phyloP scores from a whole-genome alignment of 2,329 filamentous ascomycete genomes.

The Hypoxylon sp. region DNA sequence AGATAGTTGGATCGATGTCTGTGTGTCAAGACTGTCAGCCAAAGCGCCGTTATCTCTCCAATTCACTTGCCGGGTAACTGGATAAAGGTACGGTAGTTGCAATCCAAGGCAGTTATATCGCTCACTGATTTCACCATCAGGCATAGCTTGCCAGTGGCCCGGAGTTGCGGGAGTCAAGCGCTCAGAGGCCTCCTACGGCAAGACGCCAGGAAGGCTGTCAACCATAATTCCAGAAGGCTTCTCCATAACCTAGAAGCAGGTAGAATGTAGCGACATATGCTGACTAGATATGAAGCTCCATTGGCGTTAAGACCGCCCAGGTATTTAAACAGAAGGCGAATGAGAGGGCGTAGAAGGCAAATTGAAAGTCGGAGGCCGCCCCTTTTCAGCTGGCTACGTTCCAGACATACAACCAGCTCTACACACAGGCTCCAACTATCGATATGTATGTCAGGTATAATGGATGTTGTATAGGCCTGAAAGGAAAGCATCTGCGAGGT shows the following conservation, averaged over 20 bases:
- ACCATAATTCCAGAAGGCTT: slow-evolving; percentile 39
- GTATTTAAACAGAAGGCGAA: not conserved
- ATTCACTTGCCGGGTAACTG: slow-evolving; percentile 29
- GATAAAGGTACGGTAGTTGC: slow-evolving; percentile 35
- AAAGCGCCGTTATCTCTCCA: slow-evolving; percentile 30
- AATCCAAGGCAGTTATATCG: slow-evolving; percentile 39
- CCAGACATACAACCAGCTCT: not conserved
- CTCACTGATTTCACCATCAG: slow-evolving; percentile 39
- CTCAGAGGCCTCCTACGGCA: slow-evolving; percentile 32
- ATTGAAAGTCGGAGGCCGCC: not conserved
- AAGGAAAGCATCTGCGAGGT: no score
- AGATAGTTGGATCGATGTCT: slow-evolving; percentile 35
- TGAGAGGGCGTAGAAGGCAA: not conserved
- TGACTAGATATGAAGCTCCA: slow-evolving; percentile 1
- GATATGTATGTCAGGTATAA: no score
- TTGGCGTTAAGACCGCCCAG: not conserved
- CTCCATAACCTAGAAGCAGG: slow-evolving; percentile 28
- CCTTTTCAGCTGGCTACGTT: no score
- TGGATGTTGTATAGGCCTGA: no score
- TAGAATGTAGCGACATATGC: slow-evolving; percentile 6
- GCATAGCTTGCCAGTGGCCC: slow-evolving; percentile 32
- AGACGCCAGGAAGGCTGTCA: slow-evolving; percentile 39
- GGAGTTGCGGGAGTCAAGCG: slow-evolving; percentile 34
- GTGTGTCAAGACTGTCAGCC: slow-evolving; percentile 30
- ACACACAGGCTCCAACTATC: no score